Evolutionary conservation across 2,329 filamentous ascomycete species (phyloP), one percentile per base, ranked within the genome.

Genomic region (Cordyceps sp.): DNA sequence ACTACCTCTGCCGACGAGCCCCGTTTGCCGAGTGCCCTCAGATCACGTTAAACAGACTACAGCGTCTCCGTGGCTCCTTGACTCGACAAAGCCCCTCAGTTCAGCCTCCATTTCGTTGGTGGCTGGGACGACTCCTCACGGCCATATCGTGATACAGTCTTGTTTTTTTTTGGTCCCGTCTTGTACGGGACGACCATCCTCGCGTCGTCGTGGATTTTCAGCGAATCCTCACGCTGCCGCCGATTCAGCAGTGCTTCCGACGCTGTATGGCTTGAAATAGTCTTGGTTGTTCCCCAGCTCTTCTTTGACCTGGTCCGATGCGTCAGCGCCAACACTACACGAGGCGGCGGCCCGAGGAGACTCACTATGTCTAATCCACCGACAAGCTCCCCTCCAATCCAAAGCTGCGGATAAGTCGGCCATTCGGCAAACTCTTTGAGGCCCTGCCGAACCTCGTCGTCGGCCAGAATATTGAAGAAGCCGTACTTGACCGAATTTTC

Each of bases 401-500:
- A 98, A 39, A 98, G 61, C 57, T 98, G 90, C 15, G 90, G 90
- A 57, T 84, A 98, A 0, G 90, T 98, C 9, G 90, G 90, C 90
- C 90, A 98, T 39, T 96, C 90, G n/a, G 85, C 85, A 53, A 76
- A 96, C 58, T 90, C 83, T 67, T 98, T 98, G 48, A 98, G 60
- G 1, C 90, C 90, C 59, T 96, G 88, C 38, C 90, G 71, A 30
- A 98, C 90, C 55, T 96, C 88, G 48, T 98, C 88, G 52, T 98
- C 90, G 40, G 90, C 90, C 45, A 98, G 59, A 41, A 98, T 98
- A 53, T 98, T 96, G 66, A 98, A 98, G 65, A 98, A 98, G 15
- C 90, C 90, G 54, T 96, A 98, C 53, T 93, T 84, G 37, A 98
- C 80, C 31, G 79, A 79, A 50, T 84, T 78, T 58, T 96, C 88